Evolutionary conservation across 179 eudicot genomes (phyloP), one percentile per base, ranked within the genome.

Genomic region (Heliamphora pulchella): DNA sequence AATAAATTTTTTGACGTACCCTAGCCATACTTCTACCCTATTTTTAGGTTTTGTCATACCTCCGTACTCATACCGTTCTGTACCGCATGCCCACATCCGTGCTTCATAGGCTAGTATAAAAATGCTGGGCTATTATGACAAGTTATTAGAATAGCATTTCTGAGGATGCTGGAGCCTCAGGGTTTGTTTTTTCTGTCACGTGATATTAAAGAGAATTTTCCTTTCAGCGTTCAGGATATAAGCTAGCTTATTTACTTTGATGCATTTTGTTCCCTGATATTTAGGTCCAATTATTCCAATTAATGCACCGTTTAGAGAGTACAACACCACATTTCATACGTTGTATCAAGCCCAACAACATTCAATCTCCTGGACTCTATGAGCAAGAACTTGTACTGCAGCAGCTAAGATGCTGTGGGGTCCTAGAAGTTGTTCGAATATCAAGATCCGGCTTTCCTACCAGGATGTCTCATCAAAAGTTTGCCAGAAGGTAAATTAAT

Each of bases 251-350:
- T 71, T 58, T 65, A 70, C 11, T 41, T 74, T 59, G 74, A 61
- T 53, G 18, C 66, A 76, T 75, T 50, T 74, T 74, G 46, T 44
- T 65, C 53, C 64, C 31, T 69, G 65, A 66, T 70, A 65, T 86
- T 64, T 86, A 96, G 99, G 89, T 91, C 77, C 99, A 96, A 91
- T 82, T 96, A 20, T 96, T 94, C 91, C 98, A 96, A 85, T 83
- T 96, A 86, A 96, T 96, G 99, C 90, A 96, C 81, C 97, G 99
- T 61, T 86, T 96, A 57, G 99, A 89, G 87, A 90, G 82, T 83
- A 96, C 99, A 73, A 96, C 99, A 5, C 97, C 99, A 57, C 99
- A 96, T 88, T 96, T 94, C 84, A 91, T 96, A 79, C 93, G 99
- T 75, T 96, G 99, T 87, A 94, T 96, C 86, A 96, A 96, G 90